Base-by-base conservation (phyloP, 1,284 basidiomycete genomes). In the Fomitopsis betulina region DNA sequence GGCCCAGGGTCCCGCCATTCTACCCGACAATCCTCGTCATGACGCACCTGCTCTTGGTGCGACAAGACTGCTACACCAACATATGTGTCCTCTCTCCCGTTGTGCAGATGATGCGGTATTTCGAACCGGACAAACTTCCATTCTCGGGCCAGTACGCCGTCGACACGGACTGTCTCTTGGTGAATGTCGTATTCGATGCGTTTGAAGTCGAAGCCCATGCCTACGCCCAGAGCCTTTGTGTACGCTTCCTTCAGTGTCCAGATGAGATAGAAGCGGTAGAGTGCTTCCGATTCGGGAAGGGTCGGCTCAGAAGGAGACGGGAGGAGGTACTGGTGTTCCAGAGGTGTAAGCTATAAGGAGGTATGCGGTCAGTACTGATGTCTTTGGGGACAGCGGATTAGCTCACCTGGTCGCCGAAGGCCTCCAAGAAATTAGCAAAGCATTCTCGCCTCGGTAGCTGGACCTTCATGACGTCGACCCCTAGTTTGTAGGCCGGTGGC, bases 241-340 rank as follows among this genome's bases (percentile, higher is more conserved):
- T 91, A 94, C 3, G 92, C 89, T 70, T 94, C 91, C 72, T 94
- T 94, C 67, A 91, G 74, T 4, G 91, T 93, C 91, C 91, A 94
- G 60, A 92, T 82, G 75, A 87, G 84, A 67, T 87, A 91, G 69
- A 91, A 87, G 21, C 76, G 76, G 40, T 75, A 73, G 8, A 89
- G 71, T 3, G 76, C 79, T 59, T 85, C 70, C 75, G 42, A 71
- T 65, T 60, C 76, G 66, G 60, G 76, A 63, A 60, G 73, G 59
- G 53, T 70, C 62, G 61, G 61, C 2, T 60, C 50, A 9, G 54
- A 69, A 61, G 62, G 38, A 21, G 62, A 50, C 37, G 69, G 64
- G 15, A 78, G 73, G 40, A 87, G 65, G 9, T 76, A 66, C 2
- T 65, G 66, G 57, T 73, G 76, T 67, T 90, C 87, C 32, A 76